Evolutionary conservation across 1,284 basidiomycete species (phyloP), one percentile per base, ranked within the genome.

Genomic region (Leccinum fuscescens): DNA sequence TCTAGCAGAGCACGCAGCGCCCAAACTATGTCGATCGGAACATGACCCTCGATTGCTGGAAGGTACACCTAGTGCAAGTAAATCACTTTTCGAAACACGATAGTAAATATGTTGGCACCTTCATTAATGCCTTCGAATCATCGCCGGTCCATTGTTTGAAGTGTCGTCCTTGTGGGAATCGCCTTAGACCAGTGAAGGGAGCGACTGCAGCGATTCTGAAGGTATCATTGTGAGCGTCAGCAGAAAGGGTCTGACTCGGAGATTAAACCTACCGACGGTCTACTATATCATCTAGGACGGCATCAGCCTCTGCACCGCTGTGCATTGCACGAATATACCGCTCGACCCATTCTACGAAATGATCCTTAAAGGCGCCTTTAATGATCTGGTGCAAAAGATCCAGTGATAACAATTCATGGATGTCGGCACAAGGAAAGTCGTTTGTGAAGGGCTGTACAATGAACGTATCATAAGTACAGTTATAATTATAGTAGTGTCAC

Each of bases 151-250:
- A 51, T 24, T 51, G 49, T 29, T 51, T 51, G n/a, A 72, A 63
- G 5, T 48, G 51, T 4, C 61, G 60, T 9, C 69, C 71, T 55
- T 69, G 54, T 27, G 65, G 61, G 44, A 67, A 67, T 1, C 31
- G 22, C 3, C 49, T 35, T 3, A 65, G 33, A 6, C 65, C 59
- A 5, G 55, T 1, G 29, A 66, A 60, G n/a, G 50, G 54, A 11
- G 62, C 46, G 1, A 56, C 35, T 1, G 54, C 44, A 7, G 64
- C 60, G 33, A 65, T 64, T 53, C 62, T 69, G 44, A 27, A 12
- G 12, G 4, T 33, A 33, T 33, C 33, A 5, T 33, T 33, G 33
- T 33, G 33, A 33, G 33, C 33, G 33, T 33, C 33, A 12, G 33
- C 12, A 33, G 33, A 33, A 12, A 33, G 33, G 33, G 33, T 33